phyloP scores from a whole-genome alignment of 2,329 filamentous ascomycete species.

The Fusarium sambucinum region DNA sequence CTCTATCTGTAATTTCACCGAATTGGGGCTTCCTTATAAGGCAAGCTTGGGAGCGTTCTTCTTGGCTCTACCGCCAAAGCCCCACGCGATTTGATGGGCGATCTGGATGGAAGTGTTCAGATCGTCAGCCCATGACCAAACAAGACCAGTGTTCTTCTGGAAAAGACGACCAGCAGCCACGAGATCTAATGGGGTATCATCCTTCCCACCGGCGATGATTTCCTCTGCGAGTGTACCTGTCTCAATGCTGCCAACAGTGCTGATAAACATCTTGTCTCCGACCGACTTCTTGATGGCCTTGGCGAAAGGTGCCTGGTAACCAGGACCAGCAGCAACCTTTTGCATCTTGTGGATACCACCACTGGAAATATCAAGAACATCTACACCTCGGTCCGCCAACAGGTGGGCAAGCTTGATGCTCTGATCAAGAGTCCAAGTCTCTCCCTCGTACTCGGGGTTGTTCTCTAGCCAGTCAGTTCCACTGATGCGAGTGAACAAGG shows the following conservation, averaged over 20 bases:
- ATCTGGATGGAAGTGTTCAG: neutral
- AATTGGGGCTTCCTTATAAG: neutral
- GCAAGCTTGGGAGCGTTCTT: neutral
- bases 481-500: constrained; percentile 77
- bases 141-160: neutral
- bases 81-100: neutral
- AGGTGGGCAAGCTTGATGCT: constrained; percentile 71
- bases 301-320: neutral
- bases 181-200: neutral
- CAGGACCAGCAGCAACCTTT: neutral
- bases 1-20: neutral
- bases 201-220: neutral
- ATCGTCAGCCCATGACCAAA: constrained; percentile 2
- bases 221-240: neutral
- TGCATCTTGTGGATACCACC: neutral
- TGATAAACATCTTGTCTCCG: neutral
- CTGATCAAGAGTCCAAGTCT: constrained; percentile 77
- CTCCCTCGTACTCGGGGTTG: constrained; percentile 71
- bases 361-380: constrained; percentile 78
- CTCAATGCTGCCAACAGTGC: neutral
- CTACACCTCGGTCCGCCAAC: constrained; percentile 74
- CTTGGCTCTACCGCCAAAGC: neutral
- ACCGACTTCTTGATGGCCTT: neutral
- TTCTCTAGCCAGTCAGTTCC: constrained; percentile 66
- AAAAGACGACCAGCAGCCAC: neutral